A percentile compares a stretch with the other conserved stretches of the same genome.
These are phyloP conservation scores for Prunus campanulata DNA, from an alignment of 306 rosid species.

Conservation along the genomic window DNA sequence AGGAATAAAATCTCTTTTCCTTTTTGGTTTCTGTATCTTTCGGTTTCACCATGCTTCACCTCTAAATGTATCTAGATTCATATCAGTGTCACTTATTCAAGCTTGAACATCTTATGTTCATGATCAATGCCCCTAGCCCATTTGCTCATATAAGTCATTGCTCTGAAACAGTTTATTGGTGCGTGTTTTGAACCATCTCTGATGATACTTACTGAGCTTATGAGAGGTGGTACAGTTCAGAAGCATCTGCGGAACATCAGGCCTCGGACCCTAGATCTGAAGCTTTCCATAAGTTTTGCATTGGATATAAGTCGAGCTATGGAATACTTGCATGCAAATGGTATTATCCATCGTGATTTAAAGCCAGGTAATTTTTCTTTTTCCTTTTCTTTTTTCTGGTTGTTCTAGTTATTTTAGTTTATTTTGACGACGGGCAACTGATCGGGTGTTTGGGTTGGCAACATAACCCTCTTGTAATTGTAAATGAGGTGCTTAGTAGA, in stretches of 20 bases:
- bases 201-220: conserved; percentile 52
- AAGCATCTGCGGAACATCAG: conserved; percentile 30
- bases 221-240: conserved; percentile 53
- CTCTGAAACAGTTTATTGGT: conserved; percentile 48
- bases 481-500: neutral
- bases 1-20: neutral
- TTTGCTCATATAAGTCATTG: neutral
- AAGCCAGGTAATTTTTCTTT: conserved; percentile 40
- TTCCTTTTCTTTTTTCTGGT: neutral
- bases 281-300: conserved; percentile 35
- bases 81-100: neutral
- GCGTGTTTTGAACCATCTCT: conserved; percentile 45
- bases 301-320: conserved; percentile 45
- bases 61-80: neutral
- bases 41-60: neutral
- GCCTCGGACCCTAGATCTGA: conserved; percentile 34
- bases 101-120: neutral
- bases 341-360: conserved; percentile 57
- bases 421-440: neutral
- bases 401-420: neutral
- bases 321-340: conserved; percentile 49
- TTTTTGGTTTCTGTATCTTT: neutral
- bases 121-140: neutral
- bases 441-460: neutral
- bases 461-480: neutral